phyloP scores from a whole-genome alignment of 305 asterid species.

The Fraxinus velutina region DNA sequence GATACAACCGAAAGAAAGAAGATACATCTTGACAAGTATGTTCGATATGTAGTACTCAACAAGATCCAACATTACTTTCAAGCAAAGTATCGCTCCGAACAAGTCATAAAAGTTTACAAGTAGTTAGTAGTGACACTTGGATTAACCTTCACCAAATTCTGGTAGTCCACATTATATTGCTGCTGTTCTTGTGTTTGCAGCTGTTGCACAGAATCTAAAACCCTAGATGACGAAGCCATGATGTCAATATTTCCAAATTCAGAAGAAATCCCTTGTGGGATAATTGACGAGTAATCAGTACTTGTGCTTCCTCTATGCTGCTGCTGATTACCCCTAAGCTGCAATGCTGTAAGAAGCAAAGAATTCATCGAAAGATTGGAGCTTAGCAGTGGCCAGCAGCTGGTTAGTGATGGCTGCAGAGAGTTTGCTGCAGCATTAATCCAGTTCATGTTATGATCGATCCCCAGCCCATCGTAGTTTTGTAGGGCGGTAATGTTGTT shows the following conservation, averaged over 20 bases:
- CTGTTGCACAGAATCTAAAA: conserved; percentile 26
- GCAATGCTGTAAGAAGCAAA: conserved; percentile 65
- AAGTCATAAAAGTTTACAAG: not conserved
- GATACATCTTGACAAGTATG: not conserved
- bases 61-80: not conserved
- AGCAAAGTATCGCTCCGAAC: not conserved
- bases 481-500: conserved; percentile 24
- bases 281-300: conserved; percentile 29
- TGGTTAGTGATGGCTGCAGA: conserved; percentile 29
- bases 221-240: conserved; percentile 47
- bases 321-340: conserved; percentile 40
- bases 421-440: conserved; percentile 32
- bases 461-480: conserved; percentile 8
- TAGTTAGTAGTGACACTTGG: not conserved
- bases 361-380: conserved; percentile 53
- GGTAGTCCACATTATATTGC: conserved; percentile 53
- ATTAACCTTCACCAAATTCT: conserved; percentile 46
- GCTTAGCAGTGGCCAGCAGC: conserved; percentile 54
- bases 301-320: conserved; percentile 13
- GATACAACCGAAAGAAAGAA: not conserved
- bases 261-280: conserved; percentile 25
- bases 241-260: conserved; percentile 32
- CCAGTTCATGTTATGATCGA: conserved; percentile 19
- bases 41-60: not conserved
- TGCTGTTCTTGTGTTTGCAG: conserved; percentile 37